Percentiles rank a stretch among this genome's conserved stretches.
These are phyloP conservation scores for Ustilago tritici DNA, from an alignment of 1,284 basidiomycete species.

Conservation along the genomic window DNA sequence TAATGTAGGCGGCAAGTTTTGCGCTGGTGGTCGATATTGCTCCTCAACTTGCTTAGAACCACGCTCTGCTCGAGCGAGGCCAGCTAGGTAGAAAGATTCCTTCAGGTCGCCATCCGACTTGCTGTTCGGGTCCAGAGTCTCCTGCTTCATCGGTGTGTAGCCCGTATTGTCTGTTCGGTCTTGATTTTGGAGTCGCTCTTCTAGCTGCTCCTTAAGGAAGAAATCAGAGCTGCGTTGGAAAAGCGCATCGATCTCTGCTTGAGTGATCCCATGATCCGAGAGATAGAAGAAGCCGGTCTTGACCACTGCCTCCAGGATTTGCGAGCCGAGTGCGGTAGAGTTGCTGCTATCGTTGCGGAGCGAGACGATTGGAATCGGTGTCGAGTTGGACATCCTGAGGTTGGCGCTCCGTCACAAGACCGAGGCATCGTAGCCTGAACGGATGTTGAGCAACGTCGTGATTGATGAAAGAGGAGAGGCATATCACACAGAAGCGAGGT, in stretches of 20 bases:
- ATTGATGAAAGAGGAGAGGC: neutral
- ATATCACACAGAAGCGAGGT: neutral
- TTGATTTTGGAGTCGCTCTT: constrained; percentile 18
- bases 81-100: constrained; percentile 61
- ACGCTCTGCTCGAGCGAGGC: constrained; percentile 15
- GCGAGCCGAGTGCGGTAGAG: constrained; percentile 19
- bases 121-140: constrained; percentile 38
- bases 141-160: constrained; percentile 46
- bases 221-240: constrained; percentile 37
- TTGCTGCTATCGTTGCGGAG: constrained; percentile 3
- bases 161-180: constrained; percentile 49
- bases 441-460: neutral
- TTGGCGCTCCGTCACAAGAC: too few relatives aligned
- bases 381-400: constrained; percentile 11
- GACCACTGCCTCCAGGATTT: constrained; percentile 43
- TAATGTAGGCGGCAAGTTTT: constrained; percentile 42
- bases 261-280: constrained; percentile 46
- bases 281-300: constrained; percentile 63
- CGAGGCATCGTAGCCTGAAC: too few relatives aligned
- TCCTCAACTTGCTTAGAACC: constrained; percentile 3
- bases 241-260: constrained; percentile 37
- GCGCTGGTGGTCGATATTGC: constrained; percentile 31
- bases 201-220: constrained; percentile 43
- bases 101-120: constrained; percentile 56
- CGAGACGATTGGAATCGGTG: constrained; percentile 51